Conservation (phyloP, 2,329 filamentous ascomycete species). For the Microthyrium microscopicum region DNA sequence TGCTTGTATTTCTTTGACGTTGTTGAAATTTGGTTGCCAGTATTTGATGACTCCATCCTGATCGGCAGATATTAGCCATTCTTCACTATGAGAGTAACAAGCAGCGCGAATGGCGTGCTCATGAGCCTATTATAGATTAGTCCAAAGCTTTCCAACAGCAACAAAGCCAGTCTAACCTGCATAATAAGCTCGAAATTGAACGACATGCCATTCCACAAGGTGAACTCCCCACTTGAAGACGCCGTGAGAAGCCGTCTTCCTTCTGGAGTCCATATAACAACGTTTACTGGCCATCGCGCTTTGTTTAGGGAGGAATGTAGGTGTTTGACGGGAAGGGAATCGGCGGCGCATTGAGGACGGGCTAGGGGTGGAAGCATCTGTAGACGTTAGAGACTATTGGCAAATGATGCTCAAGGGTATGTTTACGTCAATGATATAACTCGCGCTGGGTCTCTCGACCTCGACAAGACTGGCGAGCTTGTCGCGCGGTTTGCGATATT, state of each 20-base stretch:
- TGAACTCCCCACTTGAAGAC: constrained; percentile 94
- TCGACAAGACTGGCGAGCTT: constrained; percentile 57
- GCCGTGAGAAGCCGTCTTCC: constrained; percentile 81
- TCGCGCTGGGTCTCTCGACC: constrained; percentile 67
- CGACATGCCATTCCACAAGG: constrained; percentile 93
- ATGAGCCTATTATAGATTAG: constrained; percentile 41
- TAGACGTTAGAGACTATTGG: constrained; percentile 2
- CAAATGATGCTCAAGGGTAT: constrained; percentile 1
- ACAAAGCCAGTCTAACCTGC: constrained; percentile 37
- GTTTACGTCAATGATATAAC: constrained; percentile 76
- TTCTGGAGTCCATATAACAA: constrained; percentile 95
- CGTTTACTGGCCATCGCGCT: constrained; percentile 91
- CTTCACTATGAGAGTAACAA: constrained; percentile 84
- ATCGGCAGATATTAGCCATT: constrained; percentile 92
- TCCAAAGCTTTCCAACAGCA: not conserved
- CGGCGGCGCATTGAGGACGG: constrained; percentile 55
- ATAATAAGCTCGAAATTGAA: constrained; percentile 99
- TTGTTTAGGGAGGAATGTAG: constrained; percentile 98
- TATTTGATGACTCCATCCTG: constrained; percentile 95
- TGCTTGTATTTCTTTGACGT: constrained; percentile 84
- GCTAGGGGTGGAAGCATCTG: constrained; percentile 80
- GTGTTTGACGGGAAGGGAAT: constrained; percentile 85
- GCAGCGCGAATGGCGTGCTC: constrained; percentile 71
- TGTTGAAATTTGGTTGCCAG: constrained; percentile 98
- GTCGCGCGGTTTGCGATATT: constrained; percentile 60